These are phyloP conservation scores for Haplosporangium gracile DNA, from an alignment of 192 early-diverging fungal genomes.

Conservation along the genomic window DNA sequence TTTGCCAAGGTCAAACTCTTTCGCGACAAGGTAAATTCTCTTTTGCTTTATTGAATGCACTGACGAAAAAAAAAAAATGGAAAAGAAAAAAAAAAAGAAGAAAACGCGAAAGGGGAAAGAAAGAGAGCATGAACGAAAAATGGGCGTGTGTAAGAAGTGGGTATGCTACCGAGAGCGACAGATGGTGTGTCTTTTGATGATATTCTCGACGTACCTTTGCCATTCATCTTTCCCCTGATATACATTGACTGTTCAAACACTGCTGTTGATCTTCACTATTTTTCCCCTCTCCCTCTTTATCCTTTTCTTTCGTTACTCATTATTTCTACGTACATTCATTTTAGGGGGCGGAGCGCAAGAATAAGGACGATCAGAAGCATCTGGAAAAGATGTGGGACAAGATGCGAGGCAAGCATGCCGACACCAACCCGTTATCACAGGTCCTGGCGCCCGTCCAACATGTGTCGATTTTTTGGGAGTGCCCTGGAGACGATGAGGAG, in stretches of 20 bases:
- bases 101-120: no score
- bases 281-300: neutral
- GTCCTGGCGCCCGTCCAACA: conserved; percentile 57
- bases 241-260: neutral
- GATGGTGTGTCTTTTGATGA: no score
- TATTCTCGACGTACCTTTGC: no score
- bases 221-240: neutral
- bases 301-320: neutral
- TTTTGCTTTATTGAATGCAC: no score
- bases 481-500: conserved; percentile 58
- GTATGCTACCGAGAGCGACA: no score
- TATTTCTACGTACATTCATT: neutral
- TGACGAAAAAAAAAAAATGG: no score
- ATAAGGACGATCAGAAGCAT: conserved; percentile 83
- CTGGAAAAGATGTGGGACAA: conserved; percentile 77
- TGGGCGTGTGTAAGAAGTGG: no score
- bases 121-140: no score
- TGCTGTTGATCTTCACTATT: neutral
- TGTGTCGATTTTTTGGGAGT: conserved; percentile 41
- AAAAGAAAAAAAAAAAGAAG: no score
- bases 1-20: conserved; percentile 78
- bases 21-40: conserved; percentile 70
- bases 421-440: conserved; percentile 54
- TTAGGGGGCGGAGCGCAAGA: conserved; percentile 80
- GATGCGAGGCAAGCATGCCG: conserved; percentile 57